Evolutionary conservation across 345 rosid species (phyloP), one percentile per base, ranked within the genome.

Genomic region (Excoecaria cochinchinensis): DNA sequence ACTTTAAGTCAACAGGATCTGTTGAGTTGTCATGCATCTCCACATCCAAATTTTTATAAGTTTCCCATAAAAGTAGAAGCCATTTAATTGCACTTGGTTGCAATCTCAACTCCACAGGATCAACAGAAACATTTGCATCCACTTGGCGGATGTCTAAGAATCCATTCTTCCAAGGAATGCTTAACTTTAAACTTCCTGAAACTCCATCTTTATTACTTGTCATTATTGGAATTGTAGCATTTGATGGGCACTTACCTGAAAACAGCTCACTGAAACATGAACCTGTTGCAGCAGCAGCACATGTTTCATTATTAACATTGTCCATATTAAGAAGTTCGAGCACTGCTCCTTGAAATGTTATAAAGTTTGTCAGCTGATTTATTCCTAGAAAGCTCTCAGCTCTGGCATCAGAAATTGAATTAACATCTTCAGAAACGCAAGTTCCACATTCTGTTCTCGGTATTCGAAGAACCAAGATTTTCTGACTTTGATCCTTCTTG

Each of bases 91-190:
- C 83, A 81, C 83, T 83, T 2, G 97, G 98, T 62, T 88, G 89
- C 80, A 91, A 71, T 82, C 86, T 87, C 69, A 95, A 76, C 80
- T 90, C 96, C 79, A 95, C 24, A 68, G 98, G 98, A 85, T 91
- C 92, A 73, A 91, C 40, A 65, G 70, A 81, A 80, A 93, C 84
- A 85, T 91, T 89, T 47, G 92, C 94, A 86, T 92, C 92, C 82
- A 95, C 90, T 81, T 86, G 90, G 82, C 89, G 87, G 67, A 95
- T 89, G 79, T 95, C 99, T 80, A 93, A 82, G 44, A 94, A 88
- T 85, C 98, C 99, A 84, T 95, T 85, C 83, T 82, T 89, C 95
- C 98, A 95, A 62, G 99, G 99, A 78, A 95, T 93, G 82, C 92
- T 93, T 67, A 93, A 85, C 78, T 81, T 91, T 75, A 95, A 72